Conservation (phyloP, 345 rosid genomes). For the Populus tremula region DNA sequence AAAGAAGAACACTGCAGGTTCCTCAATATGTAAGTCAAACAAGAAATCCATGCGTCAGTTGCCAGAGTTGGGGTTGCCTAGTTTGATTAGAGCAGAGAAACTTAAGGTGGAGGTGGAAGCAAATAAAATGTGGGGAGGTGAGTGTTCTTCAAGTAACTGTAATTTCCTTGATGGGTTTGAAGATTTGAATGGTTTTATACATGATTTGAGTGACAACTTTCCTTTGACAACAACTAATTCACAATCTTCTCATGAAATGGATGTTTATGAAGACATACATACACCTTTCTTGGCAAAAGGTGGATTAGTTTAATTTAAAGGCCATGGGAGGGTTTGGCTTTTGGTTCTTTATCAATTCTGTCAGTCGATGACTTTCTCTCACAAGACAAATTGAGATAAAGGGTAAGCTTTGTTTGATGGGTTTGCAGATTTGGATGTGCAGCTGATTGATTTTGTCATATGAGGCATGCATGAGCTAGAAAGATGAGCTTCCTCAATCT, state of each 20-base stretch:
- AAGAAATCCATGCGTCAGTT: background rate
- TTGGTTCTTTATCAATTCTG: background rate
- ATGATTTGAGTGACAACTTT: background rate
- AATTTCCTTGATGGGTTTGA: constrained; percentile 3
- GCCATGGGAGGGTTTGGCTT: background rate
- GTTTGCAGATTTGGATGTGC: constrained; percentile 30
- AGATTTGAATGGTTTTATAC: constrained; percentile 9
- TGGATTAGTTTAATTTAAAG: background rate
- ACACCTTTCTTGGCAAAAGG: background rate
- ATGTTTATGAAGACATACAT: constrained; percentile 7
- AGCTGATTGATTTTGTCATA: background rate
- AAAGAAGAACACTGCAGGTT: background rate
- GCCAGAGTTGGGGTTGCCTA: background rate
- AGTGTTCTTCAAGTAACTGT: background rate
- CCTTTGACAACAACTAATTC: background rate
- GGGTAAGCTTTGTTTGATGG: constrained; percentile 7
- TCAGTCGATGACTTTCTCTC: background rate
- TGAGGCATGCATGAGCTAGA: background rate
- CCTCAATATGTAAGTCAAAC: background rate
- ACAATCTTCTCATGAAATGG: background rate
- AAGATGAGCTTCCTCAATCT: background rate
- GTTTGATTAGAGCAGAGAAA: background rate
- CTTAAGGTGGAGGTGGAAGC: background rate
- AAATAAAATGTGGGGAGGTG: background rate
- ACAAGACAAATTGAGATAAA: background rate